Base-by-base conservation (phyloP, 352 stramenopile genomes). In the Saprolegnia diclina region DNA sequence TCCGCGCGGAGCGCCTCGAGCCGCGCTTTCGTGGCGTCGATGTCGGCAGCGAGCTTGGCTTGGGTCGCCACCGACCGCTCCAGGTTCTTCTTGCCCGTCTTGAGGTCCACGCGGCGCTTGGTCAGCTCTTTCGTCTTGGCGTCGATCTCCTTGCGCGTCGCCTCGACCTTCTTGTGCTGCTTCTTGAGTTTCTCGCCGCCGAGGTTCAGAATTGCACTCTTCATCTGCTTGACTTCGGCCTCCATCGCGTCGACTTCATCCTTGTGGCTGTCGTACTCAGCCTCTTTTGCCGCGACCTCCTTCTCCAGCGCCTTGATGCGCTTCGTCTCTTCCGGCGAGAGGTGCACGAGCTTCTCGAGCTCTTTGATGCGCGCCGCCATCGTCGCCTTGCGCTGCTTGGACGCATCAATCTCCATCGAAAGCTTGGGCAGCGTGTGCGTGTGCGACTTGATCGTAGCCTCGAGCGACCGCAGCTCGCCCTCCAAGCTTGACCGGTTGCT, bases 161-260 rank as follows among this genome's bases (percentile, higher is more conserved):
- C 91, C 29, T 88, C 81, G 0, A 88, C 77, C 24, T 90, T 87
- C 55, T 95, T 90, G 66, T 97, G 87, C 72, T 98, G 91, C 67
- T 97, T 97, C 62, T 97, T 97, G 22, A 98, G 73, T 69, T 96
- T 96, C 32, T 83, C 81, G 32, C 96, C 95, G 56, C 96, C 96
- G 46, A 98, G 92, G 71, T 98, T 91, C 0, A 98, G 77, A 72
- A 99, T 99, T 37, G 88, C 81, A 40, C 98, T 91, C 77, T 99
- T 97, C 7, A 98, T 74, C 32, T 91, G 87, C 5, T 86, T 83
- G 9, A 99, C 87, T 56, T 91, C 77, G 0, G 67, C 72, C 56
- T 95, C 80, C 76, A 91, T 92, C 63, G 73, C 78, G 32, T 91
- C 74, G 5, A 93, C 82, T 11, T 79, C 78, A 16, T 82, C 57